Evolutionary conservation across 768 basidiomycete species (phyloP), one percentile per base, ranked within the genome.

Genomic region (Obba rivulosa): DNA sequence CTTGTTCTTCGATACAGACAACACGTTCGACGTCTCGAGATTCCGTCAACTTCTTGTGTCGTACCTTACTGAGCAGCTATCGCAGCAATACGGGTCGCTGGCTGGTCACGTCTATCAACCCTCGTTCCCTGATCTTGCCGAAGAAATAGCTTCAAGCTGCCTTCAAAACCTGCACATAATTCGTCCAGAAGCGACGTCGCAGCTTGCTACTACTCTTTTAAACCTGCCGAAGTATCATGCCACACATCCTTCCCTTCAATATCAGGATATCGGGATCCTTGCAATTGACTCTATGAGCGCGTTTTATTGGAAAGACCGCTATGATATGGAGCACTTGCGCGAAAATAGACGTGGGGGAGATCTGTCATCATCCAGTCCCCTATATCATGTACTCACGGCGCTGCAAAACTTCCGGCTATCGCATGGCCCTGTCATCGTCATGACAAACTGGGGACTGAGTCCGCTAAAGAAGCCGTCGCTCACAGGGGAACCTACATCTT

Each of bases 221-320:
- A 64, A 77, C 54, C 70, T 93, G 16, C 73, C 80, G 13, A 60
- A 63, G 3, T 82, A 81, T 57, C 79, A 83, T 55, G 58, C 66
- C 3, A 59, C 62, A 16, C 65, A 70, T 45, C 71, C 83, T 50
- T 70, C 75, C 25, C 44, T 59, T 21, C 49, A 51, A 18, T 64
- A 77, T 37, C 63, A 69, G 25, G 81, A 81, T 51, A 72, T 92
- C 10, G 82, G 80, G 5, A 56, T 89, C 46, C 64, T 93, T 34
- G 79, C 78, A 9, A 69, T 92, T 40, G 90, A 93, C 65, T 89
- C 88, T 13, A 64, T 89, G 49, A 83, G 83, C 61, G 62, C 86
- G 0, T 88, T 84, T 59, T 79, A 87, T 64, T 92, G 91, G 90
- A 52, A 74, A 2, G 89, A 92, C 61, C 79, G 84, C 36, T 83